Base-by-base conservation (phyloP, 192 early-diverging fungal species). In the Entomortierella parvispora region DNA sequence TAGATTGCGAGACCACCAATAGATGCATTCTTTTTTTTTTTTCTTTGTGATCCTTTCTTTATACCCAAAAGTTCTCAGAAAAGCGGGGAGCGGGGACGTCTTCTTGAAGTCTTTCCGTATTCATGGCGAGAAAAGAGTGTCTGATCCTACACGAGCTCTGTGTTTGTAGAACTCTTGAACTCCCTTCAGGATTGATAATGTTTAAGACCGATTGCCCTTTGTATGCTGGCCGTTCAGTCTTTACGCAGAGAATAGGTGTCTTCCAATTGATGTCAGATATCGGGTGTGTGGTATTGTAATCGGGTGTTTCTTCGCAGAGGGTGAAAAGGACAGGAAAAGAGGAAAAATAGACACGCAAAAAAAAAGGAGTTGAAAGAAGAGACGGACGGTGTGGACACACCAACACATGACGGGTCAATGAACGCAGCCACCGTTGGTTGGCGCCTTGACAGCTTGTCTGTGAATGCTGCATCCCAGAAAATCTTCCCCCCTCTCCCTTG, bases 11-110 rank as follows among this genome's bases (percentile, higher is more conserved):
- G n/a, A n/a, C n/a, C n/a, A n/a, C n/a, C n/a, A 37, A 33, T n/a
- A 33, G 32, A 7, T 10, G 55, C n/a, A 10, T 37, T 37, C 55
- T 6, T 33, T 57, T 33, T 57, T n/a, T 58, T 25, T 2, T 23
- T 42, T 46, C 26, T 12, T 18, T 22, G 10, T 8, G 18, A 15
- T 33, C 29, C n/a, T 55, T 1, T 12, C 11, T 31, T 14, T 50
- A n/a, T 77, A 68, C 74, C 74, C 74, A 77, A 62, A 77, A 77
- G 54, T 64, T 68, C n/a, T 68, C 59, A 0, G 74, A 59, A 47
- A 77, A 77, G 15, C 65, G 44, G 11, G 74, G 64, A 1, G 58
- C 28, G 8, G 51, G 45, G 9, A 3, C 32, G 18, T 67, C 53
- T 2, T 7, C 20, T 4, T 37, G 34, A 10, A 20, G 56, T 56